A percentile compares a stretch with the other conserved stretches of the same genome.
Conservation (phyloP, 2,329 filamentous ascomycete species). For the Paecilomyces dactylethromorphus region DNA sequence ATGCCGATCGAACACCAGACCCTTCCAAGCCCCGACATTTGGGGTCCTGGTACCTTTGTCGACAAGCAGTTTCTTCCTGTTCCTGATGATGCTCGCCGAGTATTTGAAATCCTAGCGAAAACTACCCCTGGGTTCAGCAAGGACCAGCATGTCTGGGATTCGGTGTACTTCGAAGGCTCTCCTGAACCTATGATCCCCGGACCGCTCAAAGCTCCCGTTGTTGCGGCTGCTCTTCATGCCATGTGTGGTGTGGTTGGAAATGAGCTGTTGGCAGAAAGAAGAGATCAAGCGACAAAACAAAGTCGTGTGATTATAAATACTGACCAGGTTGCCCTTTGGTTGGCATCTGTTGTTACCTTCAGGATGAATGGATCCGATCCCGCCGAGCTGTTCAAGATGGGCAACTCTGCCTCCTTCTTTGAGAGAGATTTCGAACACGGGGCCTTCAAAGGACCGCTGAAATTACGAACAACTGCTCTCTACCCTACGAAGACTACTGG, state of each 20-base stretch:
- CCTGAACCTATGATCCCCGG: conserved; percentile 36
- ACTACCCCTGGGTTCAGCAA: conserved; percentile 36
- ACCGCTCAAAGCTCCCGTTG: conserved; percentile 38
- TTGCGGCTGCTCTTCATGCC: conserved; percentile 37
- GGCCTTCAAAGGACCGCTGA: conserved; percentile 20
- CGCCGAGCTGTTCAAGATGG: background rate
- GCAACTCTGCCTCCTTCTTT: background rate
- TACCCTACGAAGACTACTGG: conserved; percentile 43
- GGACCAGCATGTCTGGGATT: conserved; percentile 12
- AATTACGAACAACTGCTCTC: conserved; percentile 38
- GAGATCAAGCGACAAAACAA: background rate
- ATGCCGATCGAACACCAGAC: background rate
- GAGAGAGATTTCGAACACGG: background rate
- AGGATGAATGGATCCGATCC: background rate
- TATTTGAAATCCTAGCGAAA: conserved; percentile 32
- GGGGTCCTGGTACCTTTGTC: conserved; percentile 36
- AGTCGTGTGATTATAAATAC: background rate
- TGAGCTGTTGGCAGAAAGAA: conserved; percentile 26
- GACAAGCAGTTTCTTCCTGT: conserved; percentile 33
- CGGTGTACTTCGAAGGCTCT: conserved; percentile 34
- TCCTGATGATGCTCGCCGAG: conserved; percentile 27
- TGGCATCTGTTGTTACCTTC: background rate
- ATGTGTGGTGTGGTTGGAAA: conserved; percentile 39
- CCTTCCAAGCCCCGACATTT: conserved; percentile 13
- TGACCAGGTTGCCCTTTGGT: background rate